Evolutionary conservation across 495 filamentous ascomycete species (phyloP).

Genomic region (Cercophora newfieldiana): DNA sequence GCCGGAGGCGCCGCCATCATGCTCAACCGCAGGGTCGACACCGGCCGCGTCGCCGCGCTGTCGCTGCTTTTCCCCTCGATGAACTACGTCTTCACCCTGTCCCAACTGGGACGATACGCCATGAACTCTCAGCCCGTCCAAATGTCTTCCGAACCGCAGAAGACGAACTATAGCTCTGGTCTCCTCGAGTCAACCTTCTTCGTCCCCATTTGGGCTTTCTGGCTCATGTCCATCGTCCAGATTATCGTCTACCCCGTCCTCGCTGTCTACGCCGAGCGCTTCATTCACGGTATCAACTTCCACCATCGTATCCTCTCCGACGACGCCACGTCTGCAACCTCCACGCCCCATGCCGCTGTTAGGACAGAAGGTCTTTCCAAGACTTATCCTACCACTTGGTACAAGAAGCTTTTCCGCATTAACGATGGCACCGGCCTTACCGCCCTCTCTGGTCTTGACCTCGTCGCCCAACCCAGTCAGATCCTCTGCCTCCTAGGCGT

Average conservation of each 20-base stretch:
- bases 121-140: conserved; percentile 9
- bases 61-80: conserved; percentile 25
- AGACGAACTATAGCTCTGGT: too few species aligned
- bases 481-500: conserved; percentile 77
- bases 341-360: conserved; percentile 33
- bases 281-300: conserved; percentile 66
- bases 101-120: conserved; percentile 21
- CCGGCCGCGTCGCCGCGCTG: conserved; percentile 7
- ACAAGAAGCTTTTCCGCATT: conserved; percentile 51
- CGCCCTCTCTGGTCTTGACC: conserved; percentile 65
- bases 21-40: conserved; percentile 11
- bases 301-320: conserved; percentile 53
- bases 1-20: conserved; percentile 21
- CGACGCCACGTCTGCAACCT: conserved; percentile 25
- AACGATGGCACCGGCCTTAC: conserved; percentile 55
- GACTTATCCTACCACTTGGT: conserved; percentile 66
- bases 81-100: conserved; percentile 25
- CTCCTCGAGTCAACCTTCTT: conserved; percentile 39
- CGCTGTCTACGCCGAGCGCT: conserved; percentile 65
- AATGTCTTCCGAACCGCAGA: not conserved
- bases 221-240: conserved; percentile 66
- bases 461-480: conserved; percentile 66
- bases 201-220: conserved; percentile 41
- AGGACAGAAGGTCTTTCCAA: conserved; percentile 67
- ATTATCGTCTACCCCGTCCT: conserved; percentile 68